These are phyloP conservation scores for Xylaria sp. DNA, from an alignment of 2,329 filamentous ascomycete genomes.

Conservation along the genomic window DNA sequence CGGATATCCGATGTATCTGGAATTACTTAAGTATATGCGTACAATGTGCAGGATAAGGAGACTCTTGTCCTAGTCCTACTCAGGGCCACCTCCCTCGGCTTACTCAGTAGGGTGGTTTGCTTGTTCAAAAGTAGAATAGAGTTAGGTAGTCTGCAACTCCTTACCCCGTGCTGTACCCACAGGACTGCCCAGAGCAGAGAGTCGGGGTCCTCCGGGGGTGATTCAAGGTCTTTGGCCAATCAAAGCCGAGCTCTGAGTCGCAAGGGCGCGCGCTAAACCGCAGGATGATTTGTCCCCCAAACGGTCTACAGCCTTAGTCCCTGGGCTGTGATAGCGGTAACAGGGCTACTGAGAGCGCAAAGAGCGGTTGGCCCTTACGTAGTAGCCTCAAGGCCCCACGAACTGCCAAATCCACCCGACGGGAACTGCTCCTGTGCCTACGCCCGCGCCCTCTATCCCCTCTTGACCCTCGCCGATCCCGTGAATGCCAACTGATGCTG, in stretches of 20 bases:
- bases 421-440: conserved; percentile 24
- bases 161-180: conserved; percentile 13
- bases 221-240: conserved; percentile 40
- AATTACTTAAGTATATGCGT: not conserved
- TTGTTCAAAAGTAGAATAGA: not conserved
- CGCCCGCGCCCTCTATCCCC: conserved; percentile 5
- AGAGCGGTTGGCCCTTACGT: not conserved
- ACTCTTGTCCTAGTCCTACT: not conserved
- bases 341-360: too few species aligned
- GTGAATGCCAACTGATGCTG: conserved; percentile 42
- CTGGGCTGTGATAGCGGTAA: not conserved
- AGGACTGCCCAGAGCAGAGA: not conserved
- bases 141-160: not conserved
- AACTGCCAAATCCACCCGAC: conserved; percentile 33
- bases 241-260: conserved; percentile 17
- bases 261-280: conserved; percentile 41
- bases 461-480: conserved; percentile 37
- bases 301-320: not conserved
- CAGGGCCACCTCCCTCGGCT: too few species aligned
- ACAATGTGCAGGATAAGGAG: not conserved
- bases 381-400: conserved; percentile 27
- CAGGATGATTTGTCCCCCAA: conserved; percentile 39
- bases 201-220: not conserved
- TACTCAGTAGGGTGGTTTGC: not conserved
- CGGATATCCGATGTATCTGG: not conserved